These are phyloP conservation scores for Suillus fuscotomentosus DNA, from an alignment of 768 basidiomycete genomes.

Conservation along the genomic window DNA sequence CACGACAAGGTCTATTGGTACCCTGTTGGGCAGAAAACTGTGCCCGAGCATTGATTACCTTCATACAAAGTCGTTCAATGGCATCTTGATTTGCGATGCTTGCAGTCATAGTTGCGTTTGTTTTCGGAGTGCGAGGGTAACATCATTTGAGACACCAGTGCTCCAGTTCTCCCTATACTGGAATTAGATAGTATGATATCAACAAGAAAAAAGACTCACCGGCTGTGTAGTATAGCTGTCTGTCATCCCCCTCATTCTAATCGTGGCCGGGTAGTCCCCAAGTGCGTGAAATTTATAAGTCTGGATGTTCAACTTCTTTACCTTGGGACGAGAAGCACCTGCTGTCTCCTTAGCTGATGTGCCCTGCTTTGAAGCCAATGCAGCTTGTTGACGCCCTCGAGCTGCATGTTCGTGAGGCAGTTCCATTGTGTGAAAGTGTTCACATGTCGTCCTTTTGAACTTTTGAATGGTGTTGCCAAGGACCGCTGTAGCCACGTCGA, in stretches of 20 bases:
- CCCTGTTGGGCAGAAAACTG: not conserved
- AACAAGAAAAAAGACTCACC: constrained; percentile 9
- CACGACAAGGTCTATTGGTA: not conserved
- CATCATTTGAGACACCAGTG: constrained; percentile 35
- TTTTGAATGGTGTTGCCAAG: too few relatives aligned
- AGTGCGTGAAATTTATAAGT: constrained; percentile 14
- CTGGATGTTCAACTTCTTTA: constrained; percentile 7
- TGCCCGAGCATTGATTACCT: constrained; percentile 9
- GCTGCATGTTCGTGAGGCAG: too few relatives aligned
- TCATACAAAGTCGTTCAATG: constrained; percentile 15
- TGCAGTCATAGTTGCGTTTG: constrained; percentile 10
- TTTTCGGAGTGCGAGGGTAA: constrained; percentile 37
- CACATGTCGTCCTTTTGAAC: too few relatives aligned
- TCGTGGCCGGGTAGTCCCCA: constrained; percentile 8
- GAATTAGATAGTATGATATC: not conserved
- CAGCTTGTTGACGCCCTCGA: too few relatives aligned
- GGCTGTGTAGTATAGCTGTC: constrained; percentile 34
- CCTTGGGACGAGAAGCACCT: not conserved
- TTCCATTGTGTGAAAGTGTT: too few relatives aligned
- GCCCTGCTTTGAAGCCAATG: too few relatives aligned
- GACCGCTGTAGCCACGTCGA: too few relatives aligned
- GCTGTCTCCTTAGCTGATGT: not conserved
- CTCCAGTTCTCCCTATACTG: constrained; percentile 33
- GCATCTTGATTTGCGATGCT: constrained; percentile 27
- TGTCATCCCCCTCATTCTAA: constrained; percentile 27